Evolutionary conservation across 768 basidiomycete species (phyloP).

Genomic region (Basidioascus undulatus): DNA sequence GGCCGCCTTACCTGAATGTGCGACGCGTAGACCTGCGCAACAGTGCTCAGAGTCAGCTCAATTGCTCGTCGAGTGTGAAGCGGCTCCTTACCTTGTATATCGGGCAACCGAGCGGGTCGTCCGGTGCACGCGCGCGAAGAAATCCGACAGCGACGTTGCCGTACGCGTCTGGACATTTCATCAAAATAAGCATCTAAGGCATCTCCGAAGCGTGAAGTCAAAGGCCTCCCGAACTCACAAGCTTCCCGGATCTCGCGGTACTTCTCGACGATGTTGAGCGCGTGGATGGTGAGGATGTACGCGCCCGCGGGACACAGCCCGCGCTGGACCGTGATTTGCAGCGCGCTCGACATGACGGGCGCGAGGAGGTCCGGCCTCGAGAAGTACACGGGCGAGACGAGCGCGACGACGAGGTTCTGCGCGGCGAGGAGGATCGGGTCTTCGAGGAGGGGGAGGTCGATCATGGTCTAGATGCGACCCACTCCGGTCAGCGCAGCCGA

Average conservation of each 20-base stretch:
- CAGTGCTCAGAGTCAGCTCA: too few species aligned
- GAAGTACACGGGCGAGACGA: slow-evolving; percentile 10
- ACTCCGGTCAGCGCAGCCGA: background rate
- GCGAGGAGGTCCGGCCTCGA: slow-evolving; percentile 8
- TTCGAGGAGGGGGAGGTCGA: background rate
- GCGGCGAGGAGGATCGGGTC: slow-evolving; percentile 2
- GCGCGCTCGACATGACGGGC: slow-evolving; percentile 4
- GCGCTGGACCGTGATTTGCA: background rate
- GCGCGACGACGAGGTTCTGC: slow-evolving; percentile 4
- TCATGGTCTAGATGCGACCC: background rate
- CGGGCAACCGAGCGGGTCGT: slow-evolving; percentile 6
- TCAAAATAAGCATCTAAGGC: too few species aligned
- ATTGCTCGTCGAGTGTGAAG: too few species aligned
- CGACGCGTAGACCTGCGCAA: too few species aligned
- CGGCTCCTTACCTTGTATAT: slow-evolving; percentile 10
- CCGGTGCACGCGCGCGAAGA: slow-evolving; percentile 5
- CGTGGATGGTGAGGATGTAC: slow-evolving; percentile 7
- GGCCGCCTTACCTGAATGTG: background rate
- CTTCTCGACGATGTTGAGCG: slow-evolving; percentile 2
- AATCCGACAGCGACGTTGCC: slow-evolving; percentile 5
- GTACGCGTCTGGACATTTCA: too few species aligned
- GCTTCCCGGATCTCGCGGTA: background rate
- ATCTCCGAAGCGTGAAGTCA: too few species aligned
- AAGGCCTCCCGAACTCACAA: too few species aligned
- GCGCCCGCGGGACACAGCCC: slow-evolving; percentile 7